Evolutionary conservation across 768 basidiomycete species (phyloP).

Genomic region (Podaxis sp.): DNA sequence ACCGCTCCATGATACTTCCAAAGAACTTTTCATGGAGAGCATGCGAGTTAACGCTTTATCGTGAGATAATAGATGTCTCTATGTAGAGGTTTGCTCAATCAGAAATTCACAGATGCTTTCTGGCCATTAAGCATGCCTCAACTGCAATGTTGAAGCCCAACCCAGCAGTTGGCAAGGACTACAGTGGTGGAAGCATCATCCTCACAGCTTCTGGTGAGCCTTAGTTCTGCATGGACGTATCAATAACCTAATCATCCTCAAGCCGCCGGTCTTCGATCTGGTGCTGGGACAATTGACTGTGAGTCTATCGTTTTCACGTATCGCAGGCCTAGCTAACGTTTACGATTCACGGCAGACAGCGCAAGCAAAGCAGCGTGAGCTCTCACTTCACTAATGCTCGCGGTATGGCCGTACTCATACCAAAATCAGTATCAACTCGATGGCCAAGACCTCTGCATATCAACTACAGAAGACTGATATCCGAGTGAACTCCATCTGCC

Average conservation of each 20-base stretch:
- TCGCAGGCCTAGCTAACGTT: background rate
- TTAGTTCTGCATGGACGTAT: background rate
- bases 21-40: slow-evolving; percentile 69
- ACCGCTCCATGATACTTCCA: slow-evolving; percentile 51
- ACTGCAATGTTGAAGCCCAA: slow-evolving; percentile 75
- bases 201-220: slow-evolving; percentile 78
- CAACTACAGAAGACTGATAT: slow-evolving; percentile 81
- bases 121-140: slow-evolving; percentile 86
- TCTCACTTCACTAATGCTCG: background rate
- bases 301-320: slow-evolving; percentile 26
- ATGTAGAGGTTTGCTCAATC: background rate
- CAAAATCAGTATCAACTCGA: slow-evolving; percentile 73
- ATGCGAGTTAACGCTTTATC: slow-evolving; percentile 76
- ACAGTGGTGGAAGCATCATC: slow-evolving; percentile 80
- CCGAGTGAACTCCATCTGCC: slow-evolving; percentile 88
- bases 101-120: slow-evolving; percentile 64
- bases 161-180: slow-evolving; percentile 64
- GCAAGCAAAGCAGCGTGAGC: slow-evolving; percentile 92
- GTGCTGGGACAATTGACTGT: slow-evolving; percentile 84
- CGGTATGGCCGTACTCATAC: background rate
- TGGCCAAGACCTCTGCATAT: slow-evolving; percentile 80
- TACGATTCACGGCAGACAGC: slow-evolving; percentile 54
- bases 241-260: slow-evolving; percentile 12
- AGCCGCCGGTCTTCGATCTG: slow-evolving; percentile 84
- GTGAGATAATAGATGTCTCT: slow-evolving; percentile 29